Percentiles rank a stretch among this genome's conserved stretches.
These are phyloP conservation scores for Euphorbia corollata DNA, from an alignment of 441 rosid genomes.

Conservation along the genomic window DNA sequence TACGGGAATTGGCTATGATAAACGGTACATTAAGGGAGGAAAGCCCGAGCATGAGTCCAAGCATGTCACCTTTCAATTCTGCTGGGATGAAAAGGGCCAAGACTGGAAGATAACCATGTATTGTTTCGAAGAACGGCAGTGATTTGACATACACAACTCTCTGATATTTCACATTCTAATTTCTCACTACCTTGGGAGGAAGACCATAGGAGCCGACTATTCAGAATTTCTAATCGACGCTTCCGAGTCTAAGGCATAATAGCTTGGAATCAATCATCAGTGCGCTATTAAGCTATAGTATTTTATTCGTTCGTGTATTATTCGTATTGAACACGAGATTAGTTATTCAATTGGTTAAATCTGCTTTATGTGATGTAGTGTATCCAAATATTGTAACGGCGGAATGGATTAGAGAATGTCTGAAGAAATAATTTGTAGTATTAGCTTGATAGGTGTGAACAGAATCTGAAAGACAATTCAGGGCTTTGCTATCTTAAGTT, in stretches of 20 bases:
- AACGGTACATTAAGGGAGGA: constrained; percentile 90
- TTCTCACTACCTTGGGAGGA: constrained; percentile 5
- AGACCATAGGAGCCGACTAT: constrained; percentile 16
- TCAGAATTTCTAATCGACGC: constrained; percentile 8
- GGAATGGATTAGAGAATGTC: constrained; percentile 8
- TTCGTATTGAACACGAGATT: constrained; percentile 17
- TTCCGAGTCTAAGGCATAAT: constrained; percentile 1
- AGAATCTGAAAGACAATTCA: background rate
- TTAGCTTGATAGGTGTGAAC: background rate
- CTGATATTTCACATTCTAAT: constrained; percentile 15
- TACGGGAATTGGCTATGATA: constrained; percentile 76
- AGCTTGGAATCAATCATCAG: constrained; percentile 19
- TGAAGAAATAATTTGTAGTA: background rate
- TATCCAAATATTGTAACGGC: constrained; percentile 2
- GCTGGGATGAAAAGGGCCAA: constrained; percentile 81
- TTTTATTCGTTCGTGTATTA: constrained; percentile 25
- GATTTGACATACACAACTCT: constrained; percentile 19
- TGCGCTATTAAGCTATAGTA: constrained; percentile 12
- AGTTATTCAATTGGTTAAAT: constrained; percentile 20
- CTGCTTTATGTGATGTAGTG: constrained; percentile 10
- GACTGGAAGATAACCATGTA: constrained; percentile 50
- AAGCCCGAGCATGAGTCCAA: constrained; percentile 78
- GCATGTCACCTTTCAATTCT: constrained; percentile 83
- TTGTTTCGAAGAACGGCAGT: constrained; percentile 16
- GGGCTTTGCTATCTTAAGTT: background rate